Conservation (phyloP, 805 yeast genomes). For the Candida xiaguanensis region DNA sequence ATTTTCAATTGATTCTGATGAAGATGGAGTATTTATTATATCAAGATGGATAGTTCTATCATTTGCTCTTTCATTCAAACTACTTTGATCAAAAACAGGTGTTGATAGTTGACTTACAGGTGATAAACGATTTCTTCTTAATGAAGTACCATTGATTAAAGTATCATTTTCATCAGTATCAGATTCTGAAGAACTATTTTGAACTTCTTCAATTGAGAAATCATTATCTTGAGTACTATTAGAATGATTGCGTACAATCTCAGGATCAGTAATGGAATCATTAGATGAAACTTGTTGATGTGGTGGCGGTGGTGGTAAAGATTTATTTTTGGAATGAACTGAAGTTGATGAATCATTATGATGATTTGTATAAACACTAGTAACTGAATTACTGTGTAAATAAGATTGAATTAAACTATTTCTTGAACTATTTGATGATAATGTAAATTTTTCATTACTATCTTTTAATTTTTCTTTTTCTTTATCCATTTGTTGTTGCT, state of each 20-base stretch:
- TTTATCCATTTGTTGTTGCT: slow-evolving; percentile 11
- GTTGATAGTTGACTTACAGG: slow-evolving; percentile 5
- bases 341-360: slow-evolving; percentile 8
- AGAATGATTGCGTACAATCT: neutral
- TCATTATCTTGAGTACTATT: slow-evolving; percentile 16
- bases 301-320: slow-evolving; percentile 14
- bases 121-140: slow-evolving; percentile 5
- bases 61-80: neutral
- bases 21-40: slow-evolving; percentile 6
- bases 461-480: slow-evolving; percentile 3
- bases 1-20: slow-evolving; percentile 1
- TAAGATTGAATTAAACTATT: slow-evolving; percentile 9
- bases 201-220: slow-evolving; percentile 37
- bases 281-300: slow-evolving; percentile 2
- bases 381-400: slow-evolving; percentile 1
- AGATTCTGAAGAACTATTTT: slow-evolving; percentile 32
- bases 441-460: neutral
- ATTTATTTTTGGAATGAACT: slow-evolving; percentile 11
- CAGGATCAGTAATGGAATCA: neutral
- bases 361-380: neutral
- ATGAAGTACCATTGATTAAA: slow-evolving; percentile 8
- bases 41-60: slow-evolving; percentile 6
- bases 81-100: slow-evolving; percentile 2
- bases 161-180: slow-evolving; percentile 18
- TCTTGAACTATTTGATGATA: slow-evolving; percentile 7